These are phyloP conservation scores for Trichoderma asperelloides DNA, from an alignment of 495 filamentous ascomycete species.

Conservation along the genomic window DNA sequence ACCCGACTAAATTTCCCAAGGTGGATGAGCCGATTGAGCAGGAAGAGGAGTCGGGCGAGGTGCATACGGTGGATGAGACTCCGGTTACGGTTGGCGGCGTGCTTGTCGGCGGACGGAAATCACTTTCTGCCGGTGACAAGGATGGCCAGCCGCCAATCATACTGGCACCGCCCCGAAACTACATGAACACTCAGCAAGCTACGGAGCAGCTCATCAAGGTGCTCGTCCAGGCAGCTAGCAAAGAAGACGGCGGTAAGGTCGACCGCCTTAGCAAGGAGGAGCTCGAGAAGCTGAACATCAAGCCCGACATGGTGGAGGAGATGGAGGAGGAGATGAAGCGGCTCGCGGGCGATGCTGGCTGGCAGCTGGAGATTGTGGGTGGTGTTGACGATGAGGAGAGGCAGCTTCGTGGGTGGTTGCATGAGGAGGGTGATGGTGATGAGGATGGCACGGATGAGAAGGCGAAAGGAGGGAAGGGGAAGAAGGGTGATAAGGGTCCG, in stretches of 20 bases:
- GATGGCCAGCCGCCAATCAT: constrained; percentile 32
- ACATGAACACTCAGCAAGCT: constrained; percentile 15
- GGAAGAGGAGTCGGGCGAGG: too few relatives aligned
- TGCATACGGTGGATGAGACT: too few relatives aligned
- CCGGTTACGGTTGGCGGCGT: constrained; percentile 39
- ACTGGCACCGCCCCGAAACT: constrained; percentile 28
- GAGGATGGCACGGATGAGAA: constrained; percentile 12
- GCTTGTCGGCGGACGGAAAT: constrained; percentile 46
- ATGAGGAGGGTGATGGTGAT: constrained; percentile 35
- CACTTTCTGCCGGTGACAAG: constrained; percentile 31
- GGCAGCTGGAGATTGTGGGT: constrained; percentile 43
- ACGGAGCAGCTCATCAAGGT: constrained; percentile 23
- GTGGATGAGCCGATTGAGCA: constrained; percentile 31
- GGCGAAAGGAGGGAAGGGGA: neutral
- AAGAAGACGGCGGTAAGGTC: constrained; percentile 47
- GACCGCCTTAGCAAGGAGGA: constrained; percentile 48
- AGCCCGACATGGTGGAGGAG: constrained; percentile 48
- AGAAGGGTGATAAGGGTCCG: neutral
- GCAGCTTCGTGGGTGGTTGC: constrained; percentile 14
- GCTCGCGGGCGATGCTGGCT: constrained; percentile 43
- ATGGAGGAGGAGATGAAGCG: constrained; percentile 49
- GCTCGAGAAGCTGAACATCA: constrained; percentile 60
- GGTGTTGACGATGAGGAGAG: constrained; percentile 38
- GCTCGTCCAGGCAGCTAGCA: constrained; percentile 30
- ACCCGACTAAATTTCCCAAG: constrained; percentile 31